These are phyloP conservation scores for Sicyos baderoa DNA, from an alignment of 306 rosid genomes.

Conservation along the genomic window DNA sequence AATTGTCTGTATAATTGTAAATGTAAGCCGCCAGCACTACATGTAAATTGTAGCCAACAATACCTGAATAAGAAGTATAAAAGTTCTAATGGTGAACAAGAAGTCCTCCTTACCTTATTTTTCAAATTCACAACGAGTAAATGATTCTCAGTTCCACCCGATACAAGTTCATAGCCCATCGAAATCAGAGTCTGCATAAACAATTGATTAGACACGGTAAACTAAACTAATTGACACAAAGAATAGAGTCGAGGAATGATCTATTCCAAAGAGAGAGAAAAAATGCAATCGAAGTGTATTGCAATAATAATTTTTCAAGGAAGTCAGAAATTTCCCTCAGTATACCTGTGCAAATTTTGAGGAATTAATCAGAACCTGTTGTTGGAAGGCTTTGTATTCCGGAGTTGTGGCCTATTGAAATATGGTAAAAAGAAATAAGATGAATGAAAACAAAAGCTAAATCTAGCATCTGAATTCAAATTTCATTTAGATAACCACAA, in stretches of 20 bases:
- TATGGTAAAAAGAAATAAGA: not conserved
- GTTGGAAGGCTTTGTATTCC: constrained; percentile 82
- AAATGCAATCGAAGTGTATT: not conserved
- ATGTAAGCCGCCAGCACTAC: not conserved
- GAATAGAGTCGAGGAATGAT: not conserved
- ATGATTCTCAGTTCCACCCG: constrained; percentile 97
- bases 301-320: not conserved
- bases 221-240: not conserved
- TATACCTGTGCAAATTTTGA: constrained; percentile 70
- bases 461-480: constrained; percentile 9
- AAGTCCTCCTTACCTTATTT: constrained; percentile 53
- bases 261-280: not conserved
- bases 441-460: not conserved
- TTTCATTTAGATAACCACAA: constrained; percentile 14
- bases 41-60: not conserved
- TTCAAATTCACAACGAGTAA: constrained; percentile 74
- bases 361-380: constrained; percentile 71
- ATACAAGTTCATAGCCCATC: constrained; percentile 77
- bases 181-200: constrained; percentile 67
- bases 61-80: not conserved
- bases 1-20: not conserved
- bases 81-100: constrained; percentile 10
- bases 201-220: not conserved
- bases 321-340: constrained; percentile 2
- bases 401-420: constrained; percentile 55